Conservation (phyloP, 2,329 filamentous ascomycete species). For the Monilinia vaccinii-corymbosi region DNA sequence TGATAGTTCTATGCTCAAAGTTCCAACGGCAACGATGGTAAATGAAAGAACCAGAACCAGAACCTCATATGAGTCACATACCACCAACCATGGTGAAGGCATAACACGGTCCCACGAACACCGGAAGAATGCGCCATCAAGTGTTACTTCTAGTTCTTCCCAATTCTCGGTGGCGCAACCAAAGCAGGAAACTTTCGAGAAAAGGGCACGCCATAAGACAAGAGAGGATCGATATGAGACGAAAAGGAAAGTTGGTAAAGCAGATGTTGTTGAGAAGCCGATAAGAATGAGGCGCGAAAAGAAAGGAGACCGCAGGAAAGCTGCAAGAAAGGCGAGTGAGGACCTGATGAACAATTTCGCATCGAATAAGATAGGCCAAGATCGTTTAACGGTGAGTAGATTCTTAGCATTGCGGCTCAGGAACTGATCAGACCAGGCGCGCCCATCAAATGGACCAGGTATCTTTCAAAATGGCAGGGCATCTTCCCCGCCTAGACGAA, state of each 20-base stretch:
- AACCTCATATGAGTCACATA: not conserved
- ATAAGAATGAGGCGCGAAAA: conserved; percentile 15
- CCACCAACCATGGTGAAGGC: not conserved
- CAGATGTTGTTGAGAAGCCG: conserved; percentile 16
- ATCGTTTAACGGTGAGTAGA: conserved; percentile 42
- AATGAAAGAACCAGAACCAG: not conserved
- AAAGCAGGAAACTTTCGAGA: conserved; percentile 32
- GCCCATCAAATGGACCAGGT: conserved; percentile 32
- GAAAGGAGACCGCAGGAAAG: conserved; percentile 16
- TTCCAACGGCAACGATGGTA: not conserved
- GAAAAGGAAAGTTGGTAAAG: conserved; percentile 27
- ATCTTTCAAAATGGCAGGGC: conserved; percentile 38
- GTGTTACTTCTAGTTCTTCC: not conserved
- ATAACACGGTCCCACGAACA: conserved; percentile 9
- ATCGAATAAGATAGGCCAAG: conserved; percentile 42
- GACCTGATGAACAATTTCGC: conserved; percentile 47
- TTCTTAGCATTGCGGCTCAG: not conserved
- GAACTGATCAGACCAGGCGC: conserved; percentile 28
- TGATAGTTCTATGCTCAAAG: conserved; percentile 23
- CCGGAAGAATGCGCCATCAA: conserved; percentile 5
- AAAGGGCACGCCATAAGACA: conserved; percentile 45
- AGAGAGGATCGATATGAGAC: conserved; percentile 46
- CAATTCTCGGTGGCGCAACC: not conserved
- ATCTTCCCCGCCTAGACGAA: conserved; percentile 29
- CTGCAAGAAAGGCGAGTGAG: conserved; percentile 26